Evolutionary conservation across 2,329 filamentous ascomycete genomes (phyloP).

Genomic region (Karstenula rhodostoma): DNA sequence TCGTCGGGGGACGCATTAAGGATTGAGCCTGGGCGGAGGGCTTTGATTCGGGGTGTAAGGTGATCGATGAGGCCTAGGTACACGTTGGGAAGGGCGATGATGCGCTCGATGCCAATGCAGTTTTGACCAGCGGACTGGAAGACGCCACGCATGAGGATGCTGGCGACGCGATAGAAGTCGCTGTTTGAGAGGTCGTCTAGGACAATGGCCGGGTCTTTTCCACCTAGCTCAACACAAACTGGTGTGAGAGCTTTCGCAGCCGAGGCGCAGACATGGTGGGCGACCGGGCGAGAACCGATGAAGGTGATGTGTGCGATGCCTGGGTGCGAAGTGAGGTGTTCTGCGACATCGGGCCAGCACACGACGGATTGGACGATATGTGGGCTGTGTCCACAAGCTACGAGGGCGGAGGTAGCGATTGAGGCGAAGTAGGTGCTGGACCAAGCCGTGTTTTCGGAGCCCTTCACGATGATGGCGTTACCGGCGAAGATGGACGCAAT

Average conservation of each 20-base stretch:
- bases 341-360: conserved; percentile 86
- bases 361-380: conserved; percentile 83
- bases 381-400: conserved; percentile 82
- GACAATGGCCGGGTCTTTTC: conserved; percentile 91
- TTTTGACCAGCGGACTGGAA: conserved; percentile 98
- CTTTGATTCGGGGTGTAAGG: conserved; percentile 76
- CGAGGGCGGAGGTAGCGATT: conserved; percentile 80
- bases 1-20: conserved; percentile 55
- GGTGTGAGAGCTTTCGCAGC: conserved; percentile 88
- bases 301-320: conserved; percentile 91
- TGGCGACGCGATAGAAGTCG: conserved; percentile 74
- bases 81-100: conserved; percentile 79
- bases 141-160: conserved; percentile 87
- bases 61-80: conserved; percentile 76
- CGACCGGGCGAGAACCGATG: conserved; percentile 88
- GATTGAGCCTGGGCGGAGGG: conserved; percentile 77
- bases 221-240: conserved; percentile 88
- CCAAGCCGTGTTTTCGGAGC: conserved; percentile 96
- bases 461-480: conserved; percentile 92
- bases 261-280: conserved; percentile 84
- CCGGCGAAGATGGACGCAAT: conserved; percentile 91
- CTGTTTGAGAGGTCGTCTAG: conserved; percentile 77
- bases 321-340: conserved; percentile 83
- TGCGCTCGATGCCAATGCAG: conserved; percentile 95
- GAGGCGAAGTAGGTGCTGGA: conserved; percentile 81